Evolutionary conservation across 2,329 filamentous ascomycete species (phyloP).

Genomic region (Xylaria sp.): DNA sequence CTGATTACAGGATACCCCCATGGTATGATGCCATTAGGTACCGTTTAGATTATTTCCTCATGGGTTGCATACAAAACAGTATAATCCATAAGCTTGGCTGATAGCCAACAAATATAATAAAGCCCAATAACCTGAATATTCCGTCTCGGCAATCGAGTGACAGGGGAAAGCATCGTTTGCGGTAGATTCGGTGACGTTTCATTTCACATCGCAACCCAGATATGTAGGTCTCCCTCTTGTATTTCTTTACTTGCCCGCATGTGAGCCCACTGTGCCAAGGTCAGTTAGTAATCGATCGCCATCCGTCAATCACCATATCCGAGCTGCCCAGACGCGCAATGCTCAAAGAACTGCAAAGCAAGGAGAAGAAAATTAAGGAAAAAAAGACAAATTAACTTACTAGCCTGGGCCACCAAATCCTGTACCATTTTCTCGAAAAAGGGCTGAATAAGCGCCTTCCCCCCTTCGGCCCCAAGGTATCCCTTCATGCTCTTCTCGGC

Average conservation of each 20-base stretch:
- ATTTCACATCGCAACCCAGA: neutral
- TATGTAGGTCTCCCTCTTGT: neutral
- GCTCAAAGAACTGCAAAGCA: neutral
- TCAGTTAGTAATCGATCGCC: slow-evolving; percentile 22
- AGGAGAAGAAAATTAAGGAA: too few species aligned
- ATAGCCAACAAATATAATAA: neutral
- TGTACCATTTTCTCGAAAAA: slow-evolving; percentile 75
- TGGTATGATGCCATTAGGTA: neutral
- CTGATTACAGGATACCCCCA: neutral
- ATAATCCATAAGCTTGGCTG: neutral
- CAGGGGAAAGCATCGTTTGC: neutral
- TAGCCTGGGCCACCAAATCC: slow-evolving; percentile 74
- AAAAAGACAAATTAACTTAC: slow-evolving; percentile 18
- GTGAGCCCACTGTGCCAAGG: slow-evolving; percentile 22
- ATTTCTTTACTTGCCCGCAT: slow-evolving; percentile 8
- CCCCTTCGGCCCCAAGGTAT: slow-evolving; percentile 67
- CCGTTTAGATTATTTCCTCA: neutral
- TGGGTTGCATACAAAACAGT: neutral
- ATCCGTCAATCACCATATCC: too few species aligned
- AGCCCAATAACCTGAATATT: neutral
- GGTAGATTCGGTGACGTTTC: too few species aligned
- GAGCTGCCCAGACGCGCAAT: too few species aligned
- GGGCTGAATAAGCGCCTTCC: slow-evolving; percentile 57
- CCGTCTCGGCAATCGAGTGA: neutral
- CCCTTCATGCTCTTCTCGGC: slow-evolving; percentile 83